These are phyloP conservation scores for Rhizopogon salebrosus DNA, from an alignment of 768 basidiomycete species.

Conservation along the genomic window DNA sequence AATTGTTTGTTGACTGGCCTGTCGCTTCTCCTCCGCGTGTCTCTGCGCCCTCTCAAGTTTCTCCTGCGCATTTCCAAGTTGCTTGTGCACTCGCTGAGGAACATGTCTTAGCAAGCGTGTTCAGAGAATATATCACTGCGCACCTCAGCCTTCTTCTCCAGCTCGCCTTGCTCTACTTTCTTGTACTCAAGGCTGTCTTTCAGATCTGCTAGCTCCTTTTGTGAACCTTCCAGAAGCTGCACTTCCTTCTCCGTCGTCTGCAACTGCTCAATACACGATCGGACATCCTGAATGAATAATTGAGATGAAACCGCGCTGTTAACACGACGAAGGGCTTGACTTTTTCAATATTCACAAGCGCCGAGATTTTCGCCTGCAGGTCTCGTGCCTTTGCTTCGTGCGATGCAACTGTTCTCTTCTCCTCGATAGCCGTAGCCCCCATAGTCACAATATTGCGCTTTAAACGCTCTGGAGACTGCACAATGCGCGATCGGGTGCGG, in stretches of 20 bases:
- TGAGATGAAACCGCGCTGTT: slow-evolving; percentile 4
- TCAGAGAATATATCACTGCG: slow-evolving; percentile 6
- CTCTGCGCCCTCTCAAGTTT: slow-evolving; percentile 76
- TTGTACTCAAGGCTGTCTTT: slow-evolving; percentile 68
- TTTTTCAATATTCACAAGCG: slow-evolving; percentile 71
- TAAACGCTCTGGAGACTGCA: slow-evolving; percentile 89
- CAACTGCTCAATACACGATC: slow-evolving; percentile 70
- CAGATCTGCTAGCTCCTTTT: slow-evolving; percentile 64
- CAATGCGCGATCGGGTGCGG: slow-evolving; percentile 69
- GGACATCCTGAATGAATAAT: slow-evolving; percentile 50
- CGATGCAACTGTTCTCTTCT: slow-evolving; percentile 58
- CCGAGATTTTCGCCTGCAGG: slow-evolving; percentile 67
- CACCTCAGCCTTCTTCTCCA: slow-evolving; percentile 66
- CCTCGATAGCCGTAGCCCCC: slow-evolving; percentile 59
- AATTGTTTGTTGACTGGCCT: slow-evolving; percentile 67
- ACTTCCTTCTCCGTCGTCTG: slow-evolving; percentile 68
- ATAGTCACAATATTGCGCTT: slow-evolving; percentile 79
- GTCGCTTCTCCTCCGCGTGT: slow-evolving; percentile 76
- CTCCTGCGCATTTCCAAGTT: slow-evolving; percentile 75
- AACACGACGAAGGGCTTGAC: slow-evolving; percentile 28
- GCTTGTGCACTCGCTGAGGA: slow-evolving; percentile 70
- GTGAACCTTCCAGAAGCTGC: slow-evolving; percentile 52
- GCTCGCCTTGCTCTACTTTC: slow-evolving; percentile 67
- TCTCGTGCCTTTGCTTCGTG: slow-evolving; percentile 76
- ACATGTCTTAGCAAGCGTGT: not conserved